phyloP scores from a whole-genome alignment of 2,329 filamentous ascomycete species.

The Microdochium trichocladiopsis region DNA sequence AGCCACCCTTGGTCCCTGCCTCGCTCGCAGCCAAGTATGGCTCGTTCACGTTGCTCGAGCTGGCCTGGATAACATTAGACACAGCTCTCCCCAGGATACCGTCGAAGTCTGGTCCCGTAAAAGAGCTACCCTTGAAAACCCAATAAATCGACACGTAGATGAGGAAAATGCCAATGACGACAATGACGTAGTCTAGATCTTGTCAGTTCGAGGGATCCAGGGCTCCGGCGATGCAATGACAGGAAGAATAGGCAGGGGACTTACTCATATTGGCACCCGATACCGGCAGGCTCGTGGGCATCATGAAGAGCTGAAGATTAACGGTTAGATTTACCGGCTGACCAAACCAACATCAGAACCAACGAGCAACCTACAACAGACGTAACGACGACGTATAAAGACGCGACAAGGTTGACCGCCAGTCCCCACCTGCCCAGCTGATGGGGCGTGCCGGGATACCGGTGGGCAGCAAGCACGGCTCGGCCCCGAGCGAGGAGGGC shows the following conservation, averaged over 20 bases:
- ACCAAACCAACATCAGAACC: too few relatives aligned
- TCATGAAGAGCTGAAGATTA: not conserved
- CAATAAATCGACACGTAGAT: not conserved
- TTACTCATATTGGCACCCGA: too few relatives aligned
- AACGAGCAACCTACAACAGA: too few relatives aligned
- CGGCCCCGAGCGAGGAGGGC: conserved; percentile 28
- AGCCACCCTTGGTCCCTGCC: too few relatives aligned
- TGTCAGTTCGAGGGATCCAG: not conserved
- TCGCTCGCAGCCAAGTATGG: too few relatives aligned
- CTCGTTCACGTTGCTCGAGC: too few relatives aligned
- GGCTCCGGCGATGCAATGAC: not conserved
- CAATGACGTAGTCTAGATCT: not conserved
- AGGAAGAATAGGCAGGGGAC: too few relatives aligned
- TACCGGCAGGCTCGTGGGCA: not conserved
- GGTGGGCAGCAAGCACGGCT: conserved; percentile 17
- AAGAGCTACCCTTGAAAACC: conserved; percentile 5
- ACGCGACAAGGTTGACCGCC: conserved; percentile 21
- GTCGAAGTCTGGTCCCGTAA: too few relatives aligned
- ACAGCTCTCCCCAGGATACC: too few relatives aligned
- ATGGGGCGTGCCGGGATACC: conserved; percentile 9
- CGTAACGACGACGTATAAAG: conserved; percentile 28
- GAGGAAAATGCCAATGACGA: conserved; percentile 1
- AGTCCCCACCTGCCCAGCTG: conserved; percentile 19
- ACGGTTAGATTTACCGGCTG: conserved; percentile 2
- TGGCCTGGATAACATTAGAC: too few relatives aligned